Base-by-base conservation (phyloP, 2,329 filamentous ascomycete species). In the Dendrostoma leiphaemia region DNA sequence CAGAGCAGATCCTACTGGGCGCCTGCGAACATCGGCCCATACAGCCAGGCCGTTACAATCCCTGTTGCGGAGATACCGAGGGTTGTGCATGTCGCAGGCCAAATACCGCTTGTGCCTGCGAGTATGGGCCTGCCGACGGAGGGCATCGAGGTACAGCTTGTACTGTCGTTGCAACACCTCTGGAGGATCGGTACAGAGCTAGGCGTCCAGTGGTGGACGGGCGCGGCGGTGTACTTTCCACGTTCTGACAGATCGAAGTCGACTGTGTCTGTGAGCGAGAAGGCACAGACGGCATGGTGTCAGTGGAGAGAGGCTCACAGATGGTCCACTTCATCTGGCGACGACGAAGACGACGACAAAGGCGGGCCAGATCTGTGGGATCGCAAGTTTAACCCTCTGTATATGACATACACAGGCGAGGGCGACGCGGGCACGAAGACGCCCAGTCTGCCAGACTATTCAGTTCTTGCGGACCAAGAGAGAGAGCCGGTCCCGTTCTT, bases 1-100 rank as follows among this genome's bases (percentile, higher is more conserved):
- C 94, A 97, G 71, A 92, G 89, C 3, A 79, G 90, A 35, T 96
- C 91, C 10, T 97, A 97, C 76, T 99, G 94, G 94, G 94, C 94
- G 0, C 94, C 94, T 0, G 93, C 94, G 19, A 97, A 97, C 65
- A 97, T 99, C 51, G 94, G 94, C 0, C 94, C 94, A 0, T 97
- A 97, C 70, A 97, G 92, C 53, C 94, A 99, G 73, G 91, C 91
- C 4, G 84, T 94, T 47, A 77, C 81, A 2, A 72, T 83, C 10
- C 71, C 67, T 3, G 51, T 71, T 12, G 17, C 10, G 21, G 38
- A 17, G 44, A n/a, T 63, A 4, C 51, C 70, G 2, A 67, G 71
- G 34, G 57, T 71, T 1, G 71, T 93, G 15, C 85, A 85, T 51
- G 79, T 97, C 32, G 92, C 94, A 0, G 94, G 94, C 0, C 94